Evolutionary conservation across 331 rosid species (phyloP).

Genomic region (Stylosanthes scabra): DNA sequence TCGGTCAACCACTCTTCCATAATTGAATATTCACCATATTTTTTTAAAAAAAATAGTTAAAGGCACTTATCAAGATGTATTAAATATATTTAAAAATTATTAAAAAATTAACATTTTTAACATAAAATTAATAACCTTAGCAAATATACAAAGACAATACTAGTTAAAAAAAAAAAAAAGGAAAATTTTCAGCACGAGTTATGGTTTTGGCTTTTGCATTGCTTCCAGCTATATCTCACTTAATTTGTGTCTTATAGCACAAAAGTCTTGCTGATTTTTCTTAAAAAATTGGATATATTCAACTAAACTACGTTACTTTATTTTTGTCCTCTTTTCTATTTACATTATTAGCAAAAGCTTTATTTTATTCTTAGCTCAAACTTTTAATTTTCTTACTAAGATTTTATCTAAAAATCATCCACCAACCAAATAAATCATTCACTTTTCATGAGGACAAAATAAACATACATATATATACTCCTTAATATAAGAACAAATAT

Average conservation of each 20-base stretch:
- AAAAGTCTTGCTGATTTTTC: background rate
- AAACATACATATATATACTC: too few relatives aligned
- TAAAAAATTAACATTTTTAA: too few relatives aligned
- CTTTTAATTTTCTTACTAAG: background rate
- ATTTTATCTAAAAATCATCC: background rate
- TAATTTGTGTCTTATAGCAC: background rate
- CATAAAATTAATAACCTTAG: too few relatives aligned
- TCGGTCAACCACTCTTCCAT: background rate
- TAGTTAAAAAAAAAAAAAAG: too few relatives aligned
- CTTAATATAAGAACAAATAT: too few relatives aligned
- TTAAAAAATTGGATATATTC: too few relatives aligned
- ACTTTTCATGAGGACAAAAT: background rate
- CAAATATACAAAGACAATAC: too few relatives aligned
- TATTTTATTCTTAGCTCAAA: too few relatives aligned
- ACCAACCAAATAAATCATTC: background rate
- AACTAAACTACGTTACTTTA: background rate
- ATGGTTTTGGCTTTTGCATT: background rate
- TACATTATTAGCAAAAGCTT: too few relatives aligned
- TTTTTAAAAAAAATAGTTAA: background rate
- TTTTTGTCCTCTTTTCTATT: background rate
- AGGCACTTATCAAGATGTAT: background rate
- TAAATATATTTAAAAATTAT: too few relatives aligned
- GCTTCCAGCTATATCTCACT: background rate
- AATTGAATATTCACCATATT: background rate
- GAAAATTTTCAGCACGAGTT: too few relatives aligned